phyloP scores from a whole-genome alignment of 1,284 basidiomycete genomes.

The Stygiomarasmius scandens region DNA sequence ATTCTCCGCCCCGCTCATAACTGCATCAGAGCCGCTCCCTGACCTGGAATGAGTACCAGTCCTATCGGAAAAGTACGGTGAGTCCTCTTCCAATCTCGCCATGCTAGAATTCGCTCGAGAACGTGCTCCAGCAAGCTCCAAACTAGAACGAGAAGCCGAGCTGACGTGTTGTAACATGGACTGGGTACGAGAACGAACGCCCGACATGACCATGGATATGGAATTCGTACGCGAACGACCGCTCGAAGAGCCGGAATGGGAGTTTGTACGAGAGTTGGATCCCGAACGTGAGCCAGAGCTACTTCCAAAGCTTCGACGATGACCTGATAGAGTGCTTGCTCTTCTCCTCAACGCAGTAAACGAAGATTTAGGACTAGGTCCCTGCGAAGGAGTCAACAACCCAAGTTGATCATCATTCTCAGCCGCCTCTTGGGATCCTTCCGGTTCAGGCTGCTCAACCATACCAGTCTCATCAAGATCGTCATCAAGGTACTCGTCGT shows the following conservation, averaged over 20 bases:
- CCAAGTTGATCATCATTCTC: constrained; percentile 76
- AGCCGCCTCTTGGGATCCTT: constrained; percentile 58
- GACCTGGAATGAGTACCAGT: constrained; percentile 47
- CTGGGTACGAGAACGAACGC: constrained; percentile 47
- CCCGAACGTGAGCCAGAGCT: constrained; percentile 29
- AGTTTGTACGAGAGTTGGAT: constrained; percentile 35
- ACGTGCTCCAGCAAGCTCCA: constrained; percentile 50
- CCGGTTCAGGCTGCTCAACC: constrained; percentile 55
- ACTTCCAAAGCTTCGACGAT: constrained; percentile 27
- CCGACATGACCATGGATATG: constrained; percentile 38
- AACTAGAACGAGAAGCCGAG: constrained; percentile 59
- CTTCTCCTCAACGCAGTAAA: constrained; percentile 49
- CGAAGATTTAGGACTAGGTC: constrained; percentile 60
- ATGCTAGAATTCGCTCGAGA: constrained; percentile 61
- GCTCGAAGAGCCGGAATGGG: constrained; percentile 37
- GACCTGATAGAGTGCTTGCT: constrained; percentile 36
- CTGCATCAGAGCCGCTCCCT: constrained; percentile 52
- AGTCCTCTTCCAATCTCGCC: constrained; percentile 59
- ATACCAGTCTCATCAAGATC: constrained; percentile 45
- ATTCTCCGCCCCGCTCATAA: constrained; percentile 59
- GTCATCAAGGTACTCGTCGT: constrained; percentile 41
- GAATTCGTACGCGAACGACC: constrained; percentile 52
- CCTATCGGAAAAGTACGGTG: constrained; percentile 38
- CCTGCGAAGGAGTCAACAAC: constrained; percentile 45
- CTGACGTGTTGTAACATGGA: constrained; percentile 66